phyloP scores from a whole-genome alignment of 345 rosid species.

The Lumnitzera racemosa region DNA sequence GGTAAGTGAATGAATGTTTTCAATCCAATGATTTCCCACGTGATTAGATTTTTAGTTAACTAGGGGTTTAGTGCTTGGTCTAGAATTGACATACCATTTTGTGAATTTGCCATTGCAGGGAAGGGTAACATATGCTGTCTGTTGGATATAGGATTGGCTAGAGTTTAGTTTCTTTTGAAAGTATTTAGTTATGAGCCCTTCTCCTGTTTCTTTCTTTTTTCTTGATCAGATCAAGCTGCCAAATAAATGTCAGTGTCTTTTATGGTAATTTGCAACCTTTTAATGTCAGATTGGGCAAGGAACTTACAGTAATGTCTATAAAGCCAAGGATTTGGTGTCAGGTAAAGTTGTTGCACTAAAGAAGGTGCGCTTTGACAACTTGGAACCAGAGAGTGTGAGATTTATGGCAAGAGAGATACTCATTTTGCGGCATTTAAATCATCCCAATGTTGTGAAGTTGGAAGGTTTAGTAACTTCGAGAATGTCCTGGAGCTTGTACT shows the following conservation, averaged over 20 bases:
- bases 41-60: too few relatives aligned
- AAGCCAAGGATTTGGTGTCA: slow-evolving; percentile 36
- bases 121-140: too few relatives aligned
- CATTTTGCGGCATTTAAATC: slow-evolving; percentile 33
- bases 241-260: too few relatives aligned
- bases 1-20: not conserved
- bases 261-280: not conserved
- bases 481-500: slow-evolving; percentile 42
- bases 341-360: slow-evolving; percentile 40
- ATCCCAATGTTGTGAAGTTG: slow-evolving; percentile 33
- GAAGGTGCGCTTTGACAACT: slow-evolving; percentile 42
- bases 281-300: slow-evolving; percentile 40
- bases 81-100: too few relatives aligned
- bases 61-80: too few relatives aligned
- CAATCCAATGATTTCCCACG: too few relatives aligned
- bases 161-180: slow-evolving; percentile 4
- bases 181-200: too few relatives aligned
- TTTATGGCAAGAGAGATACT: slow-evolving; percentile 46
- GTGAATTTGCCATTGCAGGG: too few relatives aligned
- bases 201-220: too few relatives aligned
- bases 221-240: too few relatives aligned
- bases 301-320: slow-evolving; percentile 44
- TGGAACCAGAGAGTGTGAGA: slow-evolving; percentile 44
- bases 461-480: slow-evolving; percentile 42
- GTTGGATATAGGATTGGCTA: too few relatives aligned